Evolutionary conservation across 1,284 basidiomycete genomes (phyloP).

Genomic region (Pterula multifida): DNA sequence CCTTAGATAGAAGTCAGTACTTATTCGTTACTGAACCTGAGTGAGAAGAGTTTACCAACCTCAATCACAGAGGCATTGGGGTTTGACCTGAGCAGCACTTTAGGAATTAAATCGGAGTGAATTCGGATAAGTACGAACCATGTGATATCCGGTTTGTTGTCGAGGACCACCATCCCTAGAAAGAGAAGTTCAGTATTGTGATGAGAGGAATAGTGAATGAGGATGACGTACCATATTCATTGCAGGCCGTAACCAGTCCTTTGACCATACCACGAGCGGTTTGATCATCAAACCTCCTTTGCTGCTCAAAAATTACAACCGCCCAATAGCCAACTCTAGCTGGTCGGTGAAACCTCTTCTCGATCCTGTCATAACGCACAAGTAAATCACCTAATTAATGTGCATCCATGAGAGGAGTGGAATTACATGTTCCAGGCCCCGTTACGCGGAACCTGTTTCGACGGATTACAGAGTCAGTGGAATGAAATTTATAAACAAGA

Average conservation of each 20-base stretch:
- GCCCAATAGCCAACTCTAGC: constrained; percentile 41
- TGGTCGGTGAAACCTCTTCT: constrained; percentile 43
- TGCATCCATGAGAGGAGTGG: constrained; percentile 2
- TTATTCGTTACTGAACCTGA: neutral
- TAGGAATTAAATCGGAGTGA: neutral
- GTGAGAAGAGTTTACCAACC: neutral
- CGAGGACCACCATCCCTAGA: neutral
- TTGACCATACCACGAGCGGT: constrained; percentile 36
- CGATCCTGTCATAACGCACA: constrained; percentile 32
- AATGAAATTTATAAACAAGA: neutral
- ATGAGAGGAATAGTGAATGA: neutral
- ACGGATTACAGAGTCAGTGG: neutral
- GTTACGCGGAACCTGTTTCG: constrained; percentile 37
- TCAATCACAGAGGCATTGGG: neutral
- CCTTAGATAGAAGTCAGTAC: neutral
- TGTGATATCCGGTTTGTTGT: neutral
- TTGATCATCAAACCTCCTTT: constrained; percentile 33
- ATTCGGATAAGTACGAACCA: neutral
- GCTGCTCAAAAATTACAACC: constrained; percentile 51
- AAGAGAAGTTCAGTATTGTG: neutral
- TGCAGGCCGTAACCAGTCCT: constrained; percentile 33
- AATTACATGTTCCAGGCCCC: constrained; percentile 62
- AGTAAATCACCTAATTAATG: constrained; percentile 4
- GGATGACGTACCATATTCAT: constrained; percentile 40
- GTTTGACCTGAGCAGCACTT: neutral